These are phyloP conservation scores for Diaporthe sp. DNA, from an alignment of 2,329 filamentous ascomycete species.

Conservation along the genomic window DNA sequence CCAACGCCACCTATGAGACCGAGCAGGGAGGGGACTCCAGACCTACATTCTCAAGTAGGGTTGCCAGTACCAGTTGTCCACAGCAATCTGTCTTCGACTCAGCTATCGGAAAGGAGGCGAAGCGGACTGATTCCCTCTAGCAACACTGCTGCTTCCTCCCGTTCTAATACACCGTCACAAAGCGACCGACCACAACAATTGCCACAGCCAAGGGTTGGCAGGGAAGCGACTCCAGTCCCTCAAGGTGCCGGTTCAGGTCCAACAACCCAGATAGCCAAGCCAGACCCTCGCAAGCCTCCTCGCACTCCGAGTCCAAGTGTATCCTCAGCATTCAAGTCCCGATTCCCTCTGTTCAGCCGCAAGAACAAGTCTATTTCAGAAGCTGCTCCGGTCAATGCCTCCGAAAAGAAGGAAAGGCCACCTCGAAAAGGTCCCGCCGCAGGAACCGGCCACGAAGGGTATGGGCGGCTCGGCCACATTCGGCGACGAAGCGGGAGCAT, in stretches of 20 bases:
- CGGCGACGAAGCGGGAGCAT: conserved; percentile 76
- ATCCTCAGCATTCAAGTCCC: conserved; percentile 67
- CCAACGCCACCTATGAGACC: conserved; percentile 70
- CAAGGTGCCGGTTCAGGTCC: conserved; percentile 38
- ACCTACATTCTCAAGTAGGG: conserved; percentile 70
- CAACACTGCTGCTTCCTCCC: conserved; percentile 11
- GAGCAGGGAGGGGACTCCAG: conserved; percentile 77
- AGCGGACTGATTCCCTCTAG: conserved; percentile 46
- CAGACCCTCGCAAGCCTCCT: conserved; percentile 50
- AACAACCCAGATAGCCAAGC: conserved; percentile 42
- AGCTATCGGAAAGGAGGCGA: conserved; percentile 64
- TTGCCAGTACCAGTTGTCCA: conserved; percentile 70
- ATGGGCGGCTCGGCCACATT: conserved; percentile 74
- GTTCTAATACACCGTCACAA: conserved; percentile 53
- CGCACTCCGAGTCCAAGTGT: conserved; percentile 70
- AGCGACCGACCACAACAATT: conserved; percentile 49
- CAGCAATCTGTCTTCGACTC: conserved; percentile 70
- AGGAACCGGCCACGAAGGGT: conserved; percentile 94
- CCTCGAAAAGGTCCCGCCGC: conserved; percentile 84
- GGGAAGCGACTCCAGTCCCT: conserved; percentile 54
- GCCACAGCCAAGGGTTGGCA: conserved; percentile 49
- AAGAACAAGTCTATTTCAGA: conserved; percentile 76
- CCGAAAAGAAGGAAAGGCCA: conserved; percentile 71
- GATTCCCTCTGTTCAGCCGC: conserved; percentile 84
- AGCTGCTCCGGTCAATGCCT: conserved; percentile 47